Base-by-base conservation (phyloP, 805 yeast genomes). In the Pichia scutulata region DNA sequence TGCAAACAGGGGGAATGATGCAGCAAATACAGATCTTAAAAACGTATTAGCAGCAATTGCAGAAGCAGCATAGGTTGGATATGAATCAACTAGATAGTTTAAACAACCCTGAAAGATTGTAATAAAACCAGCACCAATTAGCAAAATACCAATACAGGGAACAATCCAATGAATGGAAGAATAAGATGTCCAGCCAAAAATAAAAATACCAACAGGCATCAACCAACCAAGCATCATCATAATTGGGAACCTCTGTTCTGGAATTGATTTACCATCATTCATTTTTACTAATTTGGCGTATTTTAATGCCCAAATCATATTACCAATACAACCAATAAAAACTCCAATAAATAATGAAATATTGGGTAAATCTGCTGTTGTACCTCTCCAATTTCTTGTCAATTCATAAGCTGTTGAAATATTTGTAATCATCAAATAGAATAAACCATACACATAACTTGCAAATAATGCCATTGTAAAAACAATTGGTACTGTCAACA, bases 81-180 rank as follows among this genome's bases (percentile, higher is more conserved):
- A 84, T 73, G 82, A 78, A 55, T 85, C 89, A 44, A 86, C 83
- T 56, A 86, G 68, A 58, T 86, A 86, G 55, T 77, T 76, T 57
- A 82, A 82, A 52, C 80, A 75, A n/a, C 81, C 72, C 57, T 80
- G 86, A 66, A 84, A 84, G n/a, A 81, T 80, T 5, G 81, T 77
- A 50, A 81, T 75, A 40, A 82, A 64, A 2, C 80, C 80, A 58
- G 76, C 74, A 2, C 83, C 82, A 61, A 81, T 82, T 23, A 84
- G 66, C 4, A 70, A 75, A 18, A 81, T 72, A 3, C 89, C 90
- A 28, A 83, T 68, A 28, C 62, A 60, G 1, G 84, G 86, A 8
- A 72, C 77, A n/a, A 74, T 65, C 81, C 81, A 78, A 53, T 70
- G 79, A 21, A 74, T 63, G 10, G 56, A 50, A 9, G 61, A 55